Conservation (phyloP, 306 rosid genomes). For the Clitoria ternatea region DNA sequence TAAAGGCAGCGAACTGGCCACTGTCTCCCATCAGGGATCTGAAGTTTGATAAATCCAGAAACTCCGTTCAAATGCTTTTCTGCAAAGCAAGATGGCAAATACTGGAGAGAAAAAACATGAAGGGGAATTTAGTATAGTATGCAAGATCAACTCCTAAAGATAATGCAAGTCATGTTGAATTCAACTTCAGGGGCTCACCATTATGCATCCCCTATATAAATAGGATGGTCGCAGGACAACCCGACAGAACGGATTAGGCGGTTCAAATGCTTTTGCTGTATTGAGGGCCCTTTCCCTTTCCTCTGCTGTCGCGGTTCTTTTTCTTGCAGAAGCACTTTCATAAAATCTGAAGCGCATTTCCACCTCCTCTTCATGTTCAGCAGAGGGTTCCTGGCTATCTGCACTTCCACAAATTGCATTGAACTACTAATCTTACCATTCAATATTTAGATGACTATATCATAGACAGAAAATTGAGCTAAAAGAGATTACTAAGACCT, state of each 20-base stretch:
- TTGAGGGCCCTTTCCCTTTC: slow-evolving; percentile 87
- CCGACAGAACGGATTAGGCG: slow-evolving; percentile 83
- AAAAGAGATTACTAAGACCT: slow-evolving; percentile 46
- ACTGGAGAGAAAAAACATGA: slow-evolving; percentile 54
- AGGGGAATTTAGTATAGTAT: not conserved
- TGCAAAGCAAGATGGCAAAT: slow-evolving; percentile 96
- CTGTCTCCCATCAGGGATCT: slow-evolving; percentile 67
- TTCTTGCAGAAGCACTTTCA: slow-evolving; percentile 96
- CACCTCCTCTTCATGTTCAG: slow-evolving; percentile 54
- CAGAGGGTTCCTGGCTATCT: slow-evolving; percentile 63
- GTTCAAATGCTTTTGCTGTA: slow-evolving; percentile 81
- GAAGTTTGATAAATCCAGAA: slow-evolving; percentile 94
- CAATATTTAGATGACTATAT: not conserved
- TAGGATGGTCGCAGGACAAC: slow-evolving; percentile 96
- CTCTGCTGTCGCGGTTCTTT: slow-evolving; percentile 94
- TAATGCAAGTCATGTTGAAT: slow-evolving; percentile 1
- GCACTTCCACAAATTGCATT: slow-evolving; percentile 30
- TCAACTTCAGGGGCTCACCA: slow-evolving; percentile 52
- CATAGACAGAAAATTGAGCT: not conserved
- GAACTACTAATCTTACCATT: slow-evolving; percentile 16
- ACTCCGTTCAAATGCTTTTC: slow-evolving; percentile 83
- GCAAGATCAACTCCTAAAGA: not conserved
- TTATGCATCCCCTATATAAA: slow-evolving; percentile 92
- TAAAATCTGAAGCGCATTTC: slow-evolving; percentile 84
- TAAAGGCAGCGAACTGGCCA: slow-evolving; percentile 95